Evolutionary conservation across 1,284 basidiomycete genomes (phyloP).

Genomic region (Ustilago cynodontis): DNA sequence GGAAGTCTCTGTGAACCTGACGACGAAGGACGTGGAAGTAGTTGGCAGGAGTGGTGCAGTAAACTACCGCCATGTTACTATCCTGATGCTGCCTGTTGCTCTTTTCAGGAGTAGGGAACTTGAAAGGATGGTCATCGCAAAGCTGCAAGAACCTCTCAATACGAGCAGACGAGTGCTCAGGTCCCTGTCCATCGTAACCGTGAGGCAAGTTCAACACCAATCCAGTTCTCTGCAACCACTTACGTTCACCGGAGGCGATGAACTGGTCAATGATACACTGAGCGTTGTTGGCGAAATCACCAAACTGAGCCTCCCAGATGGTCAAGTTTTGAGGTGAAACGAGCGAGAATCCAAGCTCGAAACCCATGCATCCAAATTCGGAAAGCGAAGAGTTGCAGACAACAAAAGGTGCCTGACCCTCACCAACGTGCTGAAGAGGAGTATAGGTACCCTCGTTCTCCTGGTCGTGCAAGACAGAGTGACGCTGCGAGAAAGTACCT

Average conservation of each 20-base stretch:
- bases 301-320: conserved; percentile 98
- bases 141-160: conserved; percentile 97
- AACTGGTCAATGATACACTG: conserved; percentile 99
- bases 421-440: conserved; percentile 87
- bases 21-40: conserved; percentile 70
- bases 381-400: conserved; percentile 98
- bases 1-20: conserved; percentile 70
- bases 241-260: conserved; percentile 95
- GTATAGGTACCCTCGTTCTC: conserved; percentile 89
- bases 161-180: conserved; percentile 96
- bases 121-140: conserved; percentile 94
- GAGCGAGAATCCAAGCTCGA: conserved; percentile 98
- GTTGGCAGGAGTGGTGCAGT: conserved; percentile 78
- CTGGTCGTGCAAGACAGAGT: conserved; percentile 97
- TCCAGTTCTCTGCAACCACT: conserved; percentile 96
- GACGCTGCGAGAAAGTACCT: conserved; percentile 99
- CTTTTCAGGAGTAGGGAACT: conserved; percentile 89
- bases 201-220: conserved; percentile 88
- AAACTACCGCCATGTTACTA: conserved; percentile 99
- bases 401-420: conserved; percentile 89
- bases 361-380: conserved; percentile 94
- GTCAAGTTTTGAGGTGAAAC: conserved; percentile 94
- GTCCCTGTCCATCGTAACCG: conserved; percentile 98
- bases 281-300: conserved; percentile 84
- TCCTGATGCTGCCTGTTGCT: conserved; percentile 96